Base-by-base conservation (phyloP, 805 yeast genomes). In the Spathaspora boniae region DNA sequence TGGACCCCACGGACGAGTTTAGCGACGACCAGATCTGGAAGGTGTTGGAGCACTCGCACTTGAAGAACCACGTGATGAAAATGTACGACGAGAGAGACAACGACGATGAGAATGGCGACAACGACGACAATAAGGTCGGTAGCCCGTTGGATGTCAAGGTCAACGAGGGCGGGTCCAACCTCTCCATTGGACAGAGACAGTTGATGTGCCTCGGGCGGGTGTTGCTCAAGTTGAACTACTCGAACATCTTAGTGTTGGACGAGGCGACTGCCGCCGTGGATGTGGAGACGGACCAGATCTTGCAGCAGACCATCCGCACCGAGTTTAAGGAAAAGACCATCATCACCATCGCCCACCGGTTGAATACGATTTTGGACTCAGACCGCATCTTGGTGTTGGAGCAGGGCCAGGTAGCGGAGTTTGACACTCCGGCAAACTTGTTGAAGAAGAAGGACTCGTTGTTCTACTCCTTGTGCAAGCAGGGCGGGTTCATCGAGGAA, bases 261-360 rank as follows among this genome's bases (percentile, higher is more conserved):
- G 95, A 85, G 60, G 94, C 94, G 9, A 85, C 95, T 2, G 93
- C 95, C 4, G 88, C 91, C 5, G 93, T 85, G 34, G 95, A 85
- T 60, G 89, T 84, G 24, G 86, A 83, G 53, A 85, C 95, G 2
- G 95, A 85, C 58, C 65, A 77, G 42, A 73, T 84, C 37, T 70
- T 85, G 34, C 94, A 85, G 62, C 77, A 81, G 42, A 85, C 95
- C 2, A 85, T 85, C 34, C 72, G 93, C 59, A 61, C 70, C 1
- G 87, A 84, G 27, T 85, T 85, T 53, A 75, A 76, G 44, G 82
- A 82, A 36, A 72, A 88, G 56, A 85, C 94, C 0, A 85, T 85
- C 47, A 65, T 85, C 46, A 85, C 94, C 1, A 85, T 85, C 63
- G 95, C 95, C 1, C 95, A 85, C 56, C 72, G 95, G 65, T 65